These are phyloP conservation scores for Pleurotus cornucopiae DNA, from an alignment of 768 basidiomycete species.

Conservation along the genomic window DNA sequence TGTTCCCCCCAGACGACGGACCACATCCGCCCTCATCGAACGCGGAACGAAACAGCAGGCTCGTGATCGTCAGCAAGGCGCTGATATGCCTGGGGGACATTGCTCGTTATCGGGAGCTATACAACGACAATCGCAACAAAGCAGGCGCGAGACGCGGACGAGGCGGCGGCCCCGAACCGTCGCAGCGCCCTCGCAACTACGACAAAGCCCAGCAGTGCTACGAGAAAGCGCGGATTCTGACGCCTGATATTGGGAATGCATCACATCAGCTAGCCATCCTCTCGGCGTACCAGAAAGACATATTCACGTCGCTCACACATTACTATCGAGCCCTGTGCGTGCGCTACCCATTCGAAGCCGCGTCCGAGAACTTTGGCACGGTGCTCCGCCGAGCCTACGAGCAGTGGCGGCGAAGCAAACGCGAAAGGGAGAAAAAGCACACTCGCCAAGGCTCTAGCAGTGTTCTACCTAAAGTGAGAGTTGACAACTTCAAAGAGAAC, in stretches of 20 bases:
- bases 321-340: constrained; percentile 93
- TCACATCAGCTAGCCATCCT: constrained; percentile 96
- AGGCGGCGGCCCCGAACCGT: constrained; percentile 39
- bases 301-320: constrained; percentile 75
- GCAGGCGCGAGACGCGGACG: constrained; percentile 44
- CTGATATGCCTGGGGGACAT: constrained; percentile 93
- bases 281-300: constrained; percentile 77
- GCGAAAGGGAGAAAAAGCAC: constrained; percentile 28
- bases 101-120: constrained; percentile 88
- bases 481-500: constrained; percentile 68
- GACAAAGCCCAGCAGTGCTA: constrained; percentile 78
- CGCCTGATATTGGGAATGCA: constrained; percentile 89
- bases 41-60: constrained; percentile 54
- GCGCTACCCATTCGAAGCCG: constrained; percentile 80
- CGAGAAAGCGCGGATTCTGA: constrained; percentile 75
- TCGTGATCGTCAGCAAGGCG: constrained; percentile 82
- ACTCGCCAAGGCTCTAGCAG: constrained; percentile 20
- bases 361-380: constrained; percentile 77
- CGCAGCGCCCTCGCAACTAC: constrained; percentile 65
- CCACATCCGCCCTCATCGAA: constrained; percentile 34
- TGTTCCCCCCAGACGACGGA: constrained; percentile 58
- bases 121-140: constrained; percentile 68
- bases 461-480: constrained; percentile 42
- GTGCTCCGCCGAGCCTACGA: constrained; percentile 66
- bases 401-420: constrained; percentile 43